These are phyloP conservation scores for Calonectria pseudoreteaudii DNA, from an alignment of 2,329 filamentous ascomycete genomes.

Conservation along the genomic window DNA sequence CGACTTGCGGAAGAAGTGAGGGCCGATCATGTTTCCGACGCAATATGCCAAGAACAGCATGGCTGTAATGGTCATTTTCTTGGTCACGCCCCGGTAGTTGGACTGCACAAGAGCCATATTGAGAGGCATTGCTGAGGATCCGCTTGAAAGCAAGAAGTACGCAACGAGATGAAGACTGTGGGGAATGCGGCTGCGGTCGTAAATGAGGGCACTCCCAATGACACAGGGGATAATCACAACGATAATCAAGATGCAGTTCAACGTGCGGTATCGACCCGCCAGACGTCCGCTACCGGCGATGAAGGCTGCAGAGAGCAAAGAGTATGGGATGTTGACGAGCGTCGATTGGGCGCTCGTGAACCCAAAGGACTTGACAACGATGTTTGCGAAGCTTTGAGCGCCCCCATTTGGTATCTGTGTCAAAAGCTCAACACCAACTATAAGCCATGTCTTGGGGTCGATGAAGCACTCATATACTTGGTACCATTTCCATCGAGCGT, in stretches of 20 bases:
- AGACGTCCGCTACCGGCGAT: conserved; percentile 64
- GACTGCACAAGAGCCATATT: conserved; percentile 66
- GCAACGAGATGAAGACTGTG: conserved; percentile 64
- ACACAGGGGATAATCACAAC: conserved; percentile 63
- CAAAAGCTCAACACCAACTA: conserved; percentile 64
- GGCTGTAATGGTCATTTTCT: conserved; percentile 70
- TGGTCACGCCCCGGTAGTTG: conserved; percentile 68
- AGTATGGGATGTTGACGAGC: conserved; percentile 70
- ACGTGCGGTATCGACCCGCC: conserved; percentile 62
- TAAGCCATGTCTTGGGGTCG: conserved; percentile 71
- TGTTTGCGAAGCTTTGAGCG: conserved; percentile 69
- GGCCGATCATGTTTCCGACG: conserved; percentile 66
- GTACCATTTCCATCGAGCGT: conserved; percentile 60
- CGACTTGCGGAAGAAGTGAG: conserved; percentile 63
- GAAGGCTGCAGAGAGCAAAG: conserved; percentile 59
- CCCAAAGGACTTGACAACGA: conserved; percentile 67
- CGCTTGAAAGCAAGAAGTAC: conserved; percentile 68
- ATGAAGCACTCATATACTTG: conserved; percentile 65
- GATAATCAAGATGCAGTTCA: conserved; percentile 64
- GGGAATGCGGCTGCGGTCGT: conserved; percentile 54
- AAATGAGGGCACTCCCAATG: conserved; percentile 65
- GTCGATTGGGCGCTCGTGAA: conserved; percentile 66
- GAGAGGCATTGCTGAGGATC: conserved; percentile 66
- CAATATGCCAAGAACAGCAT: conserved; percentile 68
- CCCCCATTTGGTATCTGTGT: conserved; percentile 73